These are phyloP conservation scores for Eucalyptus coolabah DNA, from an alignment of 345 rosid genomes.

Conservation along the genomic window DNA sequence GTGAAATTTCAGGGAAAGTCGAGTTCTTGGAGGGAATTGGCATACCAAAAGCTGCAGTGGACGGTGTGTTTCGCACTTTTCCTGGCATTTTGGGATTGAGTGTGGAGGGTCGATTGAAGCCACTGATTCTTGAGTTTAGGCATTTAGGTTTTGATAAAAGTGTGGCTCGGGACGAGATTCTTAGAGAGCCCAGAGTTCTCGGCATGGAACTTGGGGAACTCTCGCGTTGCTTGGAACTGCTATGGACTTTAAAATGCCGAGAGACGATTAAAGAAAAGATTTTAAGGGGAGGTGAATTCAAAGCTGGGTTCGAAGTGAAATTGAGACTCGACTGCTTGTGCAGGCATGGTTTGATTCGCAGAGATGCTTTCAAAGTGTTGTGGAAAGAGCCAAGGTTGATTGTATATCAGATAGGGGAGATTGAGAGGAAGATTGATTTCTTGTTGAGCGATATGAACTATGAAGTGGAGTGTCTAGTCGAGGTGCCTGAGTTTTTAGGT, in stretches of 20 bases:
- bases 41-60: slow-evolving; percentile 19
- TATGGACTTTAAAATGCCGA: slow-evolving; percentile 51
- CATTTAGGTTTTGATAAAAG: slow-evolving; percentile 42
- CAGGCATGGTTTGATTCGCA: slow-evolving; percentile 50
- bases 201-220: slow-evolving; percentile 77
- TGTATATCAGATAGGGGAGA: slow-evolving; percentile 38
- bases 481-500: slow-evolving; percentile 74
- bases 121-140: slow-evolving; percentile 44
- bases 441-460: slow-evolving; percentile 39
- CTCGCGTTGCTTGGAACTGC: slow-evolving; percentile 47
- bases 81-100: slow-evolving; percentile 43
- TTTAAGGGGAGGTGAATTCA: slow-evolving; percentile 35
- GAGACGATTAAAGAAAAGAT: slow-evolving; percentile 35
- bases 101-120: slow-evolving; percentile 40
- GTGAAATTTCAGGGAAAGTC: slow-evolving; percentile 29
- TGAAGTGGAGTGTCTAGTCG: slow-evolving; percentile 32
- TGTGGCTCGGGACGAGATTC: slow-evolving; percentile 40
- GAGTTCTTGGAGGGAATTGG: slow-evolving; percentile 39
- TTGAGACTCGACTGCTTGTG: slow-evolving; percentile 70
- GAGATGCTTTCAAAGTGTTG: slow-evolving; percentile 68
- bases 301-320: slow-evolving; percentile 69
- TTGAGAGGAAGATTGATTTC: slow-evolving; percentile 66
- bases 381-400: slow-evolving; percentile 81
- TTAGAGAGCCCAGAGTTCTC: slow-evolving; percentile 45
- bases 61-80: slow-evolving; percentile 29